Evolutionary conservation across 2,329 filamentous ascomycete species (phyloP), one percentile per base, ranked within the genome.

Genomic region (Colletotrichum chrysophilum): DNA sequence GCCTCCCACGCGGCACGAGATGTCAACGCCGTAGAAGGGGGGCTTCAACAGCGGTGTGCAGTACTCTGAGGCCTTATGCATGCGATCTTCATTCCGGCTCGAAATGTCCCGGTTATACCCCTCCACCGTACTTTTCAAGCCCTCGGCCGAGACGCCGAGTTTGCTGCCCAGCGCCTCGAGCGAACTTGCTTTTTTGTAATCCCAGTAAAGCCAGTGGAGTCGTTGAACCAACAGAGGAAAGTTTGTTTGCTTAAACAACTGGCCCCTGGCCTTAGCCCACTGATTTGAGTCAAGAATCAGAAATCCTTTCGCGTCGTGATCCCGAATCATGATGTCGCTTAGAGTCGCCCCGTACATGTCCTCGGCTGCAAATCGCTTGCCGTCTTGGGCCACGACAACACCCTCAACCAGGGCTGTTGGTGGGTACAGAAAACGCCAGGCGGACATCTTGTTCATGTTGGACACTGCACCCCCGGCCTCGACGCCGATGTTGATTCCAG

Each of bases 251-350:
- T 70, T 61, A 2, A 18, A 14, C 16, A 78, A 14, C 18, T 64
- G 56, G 21, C 12, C 36, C n/a, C 66, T 76, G 24, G 52, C 74
- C 24, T 70, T 71, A 16, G 26, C 56, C 74, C 74, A 76, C 30
- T 76, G 74, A 32, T 7, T 24, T 16, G 76, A 77, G 62, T 77
- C 76, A 18, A 76, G 58, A 32, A 77, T 74, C 30, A 77, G 62
- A 52, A 56, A 77, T 24, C 66, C 76, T 13, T 24, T 24, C 26
- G 74, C 70, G 16, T 58, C 34, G 16, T 62, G 58, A 6, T 36
- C 9, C 26, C 60, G 34, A 9, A 77, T 56, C 76, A 77, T 76
- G 38, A 32, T 52, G 6, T 76, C 67, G 30, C 60, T 68, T 14
- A 76, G 38, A 9, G 74, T 36, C 8, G 70, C 66, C 26, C 74